phyloP scores from a whole-genome alignment of 768 basidiomycete genomes.

The Pulveroboletus sp. region DNA sequence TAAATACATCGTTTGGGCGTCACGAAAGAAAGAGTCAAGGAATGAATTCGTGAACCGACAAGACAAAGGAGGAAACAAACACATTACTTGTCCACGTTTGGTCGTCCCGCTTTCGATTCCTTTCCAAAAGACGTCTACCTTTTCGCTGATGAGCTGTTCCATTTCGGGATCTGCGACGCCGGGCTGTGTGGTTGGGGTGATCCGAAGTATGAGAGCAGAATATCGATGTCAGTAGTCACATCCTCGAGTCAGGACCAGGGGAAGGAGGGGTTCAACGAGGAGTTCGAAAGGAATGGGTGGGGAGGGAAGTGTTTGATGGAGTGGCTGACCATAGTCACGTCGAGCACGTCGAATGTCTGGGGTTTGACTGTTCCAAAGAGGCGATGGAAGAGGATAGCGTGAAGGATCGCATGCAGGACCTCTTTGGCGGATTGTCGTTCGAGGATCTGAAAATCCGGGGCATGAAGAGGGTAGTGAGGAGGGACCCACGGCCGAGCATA shows the following conservation, averaged over 20 bases:
- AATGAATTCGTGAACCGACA: too few species aligned
- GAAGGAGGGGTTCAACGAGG: not conserved
- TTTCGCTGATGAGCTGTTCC: constrained; percentile 66
- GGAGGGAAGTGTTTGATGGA: not conserved
- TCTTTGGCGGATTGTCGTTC: constrained; percentile 72
- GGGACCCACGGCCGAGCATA: not conserved
- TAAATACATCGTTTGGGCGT: not conserved
- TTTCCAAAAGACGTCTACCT: constrained; percentile 76
- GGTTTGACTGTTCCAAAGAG: constrained; percentile 78
- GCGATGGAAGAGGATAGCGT: constrained; percentile 78
- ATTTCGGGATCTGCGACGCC: constrained; percentile 72
- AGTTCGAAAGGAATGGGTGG: not conserved
- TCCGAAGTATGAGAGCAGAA: not conserved
- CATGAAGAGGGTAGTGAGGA: not conserved
- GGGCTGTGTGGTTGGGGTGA: constrained; percentile 43
- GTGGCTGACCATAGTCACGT: constrained; percentile 71
- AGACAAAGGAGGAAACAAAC: too few species aligned
- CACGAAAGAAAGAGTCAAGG: not conserved
- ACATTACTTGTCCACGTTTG: constrained; percentile 63
- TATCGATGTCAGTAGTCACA: not conserved
- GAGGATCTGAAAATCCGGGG: constrained; percentile 47
- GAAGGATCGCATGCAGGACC: constrained; percentile 71
- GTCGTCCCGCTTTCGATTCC: constrained; percentile 58
- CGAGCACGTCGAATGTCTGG: constrained; percentile 70
- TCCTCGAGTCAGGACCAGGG: not conserved